Base-by-base conservation (phyloP, 208 protist genomes). In the Trypanosoma brucei region DNA sequence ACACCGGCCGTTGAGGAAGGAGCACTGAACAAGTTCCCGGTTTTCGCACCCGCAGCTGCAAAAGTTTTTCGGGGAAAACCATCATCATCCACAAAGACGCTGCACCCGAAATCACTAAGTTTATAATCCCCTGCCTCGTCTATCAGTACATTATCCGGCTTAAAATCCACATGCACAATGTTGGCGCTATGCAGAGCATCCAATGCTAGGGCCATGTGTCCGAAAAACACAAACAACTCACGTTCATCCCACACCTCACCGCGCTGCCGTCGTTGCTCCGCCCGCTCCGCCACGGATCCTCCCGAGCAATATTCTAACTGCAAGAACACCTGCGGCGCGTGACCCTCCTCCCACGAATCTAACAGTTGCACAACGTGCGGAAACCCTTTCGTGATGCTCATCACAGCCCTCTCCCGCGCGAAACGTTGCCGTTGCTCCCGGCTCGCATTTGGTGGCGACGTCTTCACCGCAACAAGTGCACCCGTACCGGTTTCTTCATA, bases 151-250 rank as follows among this genome's bases (percentile, higher is more conserved):
- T 98, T 98, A 55, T 97, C 95, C 9, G 90, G 88, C 68, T 97
- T 97, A 56, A 98, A 85, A 79, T 98, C 95, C 13, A 96, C 67
- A 74, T 98, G 95, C 3, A 80, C 86, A 61, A 98, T 92, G 70
- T 82, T 76, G 9, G 63, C 59, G 44, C 65, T 61, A 62, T 97
- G 92, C 64, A 93, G 66, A 30, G 87, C 94, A 62, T 93, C 73
- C 9, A 97, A 75, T 5, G 89, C 93, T 38, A 94, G 81, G 49
- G 84, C 72, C 72, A 95, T 87, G 68, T 98, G 93, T 6, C 60
- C 62, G 36, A 97, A 66, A 40, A 95, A 92, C 33, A 79, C 65
- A 33, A 84, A 72, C 63, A 95, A 62, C 65, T 96, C 89, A 38
- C 69, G 57, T 78, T 93, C 89, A 37, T 72, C 46, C 86, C 89